A percentile compares a stretch with the other conserved stretches of the same genome.
phyloP scores from a whole-genome alignment of 805 yeast species.

The Ogataea neopini region DNA sequence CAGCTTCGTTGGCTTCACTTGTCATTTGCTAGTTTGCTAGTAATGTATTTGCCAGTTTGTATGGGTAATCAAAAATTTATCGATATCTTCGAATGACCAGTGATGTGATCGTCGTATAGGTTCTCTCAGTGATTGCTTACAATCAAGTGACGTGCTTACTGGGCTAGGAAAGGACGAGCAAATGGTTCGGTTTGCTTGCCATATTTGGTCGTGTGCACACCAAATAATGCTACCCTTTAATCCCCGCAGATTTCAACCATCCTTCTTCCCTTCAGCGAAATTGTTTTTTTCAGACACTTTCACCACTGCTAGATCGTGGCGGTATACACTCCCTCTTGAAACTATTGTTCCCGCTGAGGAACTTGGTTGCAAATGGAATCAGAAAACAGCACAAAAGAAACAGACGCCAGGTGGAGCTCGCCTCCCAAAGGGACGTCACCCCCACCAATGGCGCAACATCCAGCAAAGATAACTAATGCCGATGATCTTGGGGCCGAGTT shows the following conservation, averaged over 20 bases:
- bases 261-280: no score
- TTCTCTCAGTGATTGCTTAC: no score
- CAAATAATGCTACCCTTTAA: neutral
- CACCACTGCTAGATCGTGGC: neutral
- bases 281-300: neutral
- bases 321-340: neutral
- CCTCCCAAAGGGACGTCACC: neutral
- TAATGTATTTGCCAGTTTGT: no score
- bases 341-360: neutral
- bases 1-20: no score
- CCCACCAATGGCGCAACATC: neutral
- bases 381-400: neutral
- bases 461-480: slow-evolving; percentile 10
- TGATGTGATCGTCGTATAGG: no score
- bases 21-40: no score
- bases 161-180: neutral
- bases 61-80: no score
- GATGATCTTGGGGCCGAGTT: slow-evolving; percentile 28
- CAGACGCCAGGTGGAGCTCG: neutral
- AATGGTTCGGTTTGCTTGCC: neutral
- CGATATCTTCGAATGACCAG: no score
- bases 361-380: slow-evolving; percentile 1
- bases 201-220: neutral
- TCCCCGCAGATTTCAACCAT: neutral
- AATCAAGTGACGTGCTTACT: neutral